Evolutionary conservation across 306 rosid genomes (phyloP).

Genomic region (Citrullus colocynthis): DNA sequence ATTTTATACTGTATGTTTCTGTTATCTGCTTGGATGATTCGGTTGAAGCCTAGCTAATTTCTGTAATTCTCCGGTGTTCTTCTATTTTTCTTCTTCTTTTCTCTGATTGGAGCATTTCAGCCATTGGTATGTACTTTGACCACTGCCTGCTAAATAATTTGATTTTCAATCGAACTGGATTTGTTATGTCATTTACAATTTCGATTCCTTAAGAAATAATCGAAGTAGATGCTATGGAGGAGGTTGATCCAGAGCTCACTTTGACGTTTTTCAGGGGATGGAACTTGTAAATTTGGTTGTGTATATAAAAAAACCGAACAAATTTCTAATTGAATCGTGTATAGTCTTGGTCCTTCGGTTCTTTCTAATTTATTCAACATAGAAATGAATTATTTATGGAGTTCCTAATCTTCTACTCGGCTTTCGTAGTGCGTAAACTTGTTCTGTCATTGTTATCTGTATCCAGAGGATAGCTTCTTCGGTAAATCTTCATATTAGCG

Average conservation of each 20-base stretch:
- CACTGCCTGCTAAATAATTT: not conserved
- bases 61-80: not conserved
- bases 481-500: not conserved
- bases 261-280: not conserved
- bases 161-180: not conserved
- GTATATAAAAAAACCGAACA: not conserved
- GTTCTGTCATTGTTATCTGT: not conserved
- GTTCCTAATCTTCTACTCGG: not conserved
- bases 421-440: not conserved
- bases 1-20: not conserved
- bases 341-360: not conserved
- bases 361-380: not conserved
- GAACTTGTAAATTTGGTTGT: not conserved
- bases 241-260: slow-evolving; percentile 3
- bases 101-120: not conserved
- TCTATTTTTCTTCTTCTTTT: not conserved
- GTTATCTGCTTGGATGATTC: slow-evolving; percentile 4
- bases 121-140: not conserved
- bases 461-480: not conserved
- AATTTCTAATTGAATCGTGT: not conserved
- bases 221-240: not conserved
- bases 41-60: not conserved
- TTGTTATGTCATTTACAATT: not conserved
- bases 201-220: not conserved
- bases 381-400: not conserved